phyloP scores from a whole-genome alignment of 805 yeast genomes.

The Wickerhamiella parazyma region DNA sequence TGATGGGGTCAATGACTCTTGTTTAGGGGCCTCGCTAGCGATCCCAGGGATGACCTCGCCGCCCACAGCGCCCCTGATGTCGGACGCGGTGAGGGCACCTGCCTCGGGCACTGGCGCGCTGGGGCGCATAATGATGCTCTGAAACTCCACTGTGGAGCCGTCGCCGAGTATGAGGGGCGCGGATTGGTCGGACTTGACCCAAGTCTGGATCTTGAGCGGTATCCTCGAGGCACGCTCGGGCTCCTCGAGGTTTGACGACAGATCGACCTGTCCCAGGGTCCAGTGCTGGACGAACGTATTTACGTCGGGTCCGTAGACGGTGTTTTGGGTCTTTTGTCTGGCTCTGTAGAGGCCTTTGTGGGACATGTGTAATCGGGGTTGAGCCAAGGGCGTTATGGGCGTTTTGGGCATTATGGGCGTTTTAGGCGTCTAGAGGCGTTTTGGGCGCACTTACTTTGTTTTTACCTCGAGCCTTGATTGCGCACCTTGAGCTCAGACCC shows the following conservation, averaged over 20 bases:
- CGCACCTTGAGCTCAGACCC: too few species aligned
- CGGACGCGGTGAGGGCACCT: slow-evolving; percentile 32
- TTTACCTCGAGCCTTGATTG: too few species aligned
- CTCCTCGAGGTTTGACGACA: slow-evolving; percentile 1
- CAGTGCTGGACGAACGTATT: slow-evolving; percentile 17
- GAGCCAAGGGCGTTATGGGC: too few species aligned
- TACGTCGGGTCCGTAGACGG: slow-evolving; percentile 19
- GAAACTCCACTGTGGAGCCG: slow-evolving; percentile 11
- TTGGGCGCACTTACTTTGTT: too few species aligned
- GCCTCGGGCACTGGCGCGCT: slow-evolving; percentile 12
- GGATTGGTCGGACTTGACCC: slow-evolving; percentile 17
- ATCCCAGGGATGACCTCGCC: slow-evolving; percentile 37
- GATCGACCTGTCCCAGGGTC: slow-evolving; percentile 9
- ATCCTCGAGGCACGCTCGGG: neutral
- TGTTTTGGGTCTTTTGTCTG: slow-evolving; percentile 15
- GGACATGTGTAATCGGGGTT: slow-evolving; percentile 1
- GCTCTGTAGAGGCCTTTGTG: slow-evolving; percentile 4
- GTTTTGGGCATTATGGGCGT: too few species aligned
- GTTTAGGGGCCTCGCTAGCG: slow-evolving; percentile 5
- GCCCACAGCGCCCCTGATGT: slow-evolving; percentile 44
- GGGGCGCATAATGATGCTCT: neutral
- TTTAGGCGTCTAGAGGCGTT: too few species aligned
- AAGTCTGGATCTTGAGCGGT: slow-evolving; percentile 11
- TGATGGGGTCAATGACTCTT: neutral
- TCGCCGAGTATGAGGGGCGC: slow-evolving; percentile 13